A percentile compares a stretch with the other conserved stretches of the same genome.
phyloP scores from a whole-genome alignment of 2,329 filamentous ascomycete genomes.

The Sphaerulina vaccinii region DNA sequence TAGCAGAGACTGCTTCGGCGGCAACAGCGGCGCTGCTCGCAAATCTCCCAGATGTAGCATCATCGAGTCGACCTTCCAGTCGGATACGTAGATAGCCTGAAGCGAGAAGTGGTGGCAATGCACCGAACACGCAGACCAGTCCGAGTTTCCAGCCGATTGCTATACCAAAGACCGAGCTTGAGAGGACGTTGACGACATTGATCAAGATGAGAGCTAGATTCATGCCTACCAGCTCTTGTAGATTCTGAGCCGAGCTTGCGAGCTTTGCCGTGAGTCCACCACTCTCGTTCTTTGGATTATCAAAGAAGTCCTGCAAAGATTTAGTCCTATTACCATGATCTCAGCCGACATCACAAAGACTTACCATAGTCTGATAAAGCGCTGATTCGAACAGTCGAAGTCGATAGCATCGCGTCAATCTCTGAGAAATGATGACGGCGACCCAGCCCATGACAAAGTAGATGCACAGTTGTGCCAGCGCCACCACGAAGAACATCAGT shows the following conservation, averaged over 20 bases:
- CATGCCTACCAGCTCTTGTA: conserved; percentile 57
- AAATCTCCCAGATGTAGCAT: conserved; percentile 25
- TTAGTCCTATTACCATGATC: neutral
- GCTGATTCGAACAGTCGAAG: conserved; percentile 34
- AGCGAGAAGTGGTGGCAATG: conserved; percentile 44
- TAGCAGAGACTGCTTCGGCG: conserved; percentile 31
- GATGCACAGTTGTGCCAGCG: conserved; percentile 45
- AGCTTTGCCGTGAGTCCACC: conserved; percentile 45
- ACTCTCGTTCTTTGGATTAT: conserved; percentile 52
- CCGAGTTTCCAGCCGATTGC: conserved; percentile 51
- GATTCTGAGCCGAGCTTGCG: conserved; percentile 45
- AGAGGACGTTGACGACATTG: conserved; percentile 44
- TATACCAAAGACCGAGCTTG: conserved; percentile 47
- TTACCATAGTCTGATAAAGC: conserved; percentile 13
- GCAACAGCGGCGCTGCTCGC: conserved; percentile 32
- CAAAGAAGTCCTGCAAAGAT: conserved; percentile 76
- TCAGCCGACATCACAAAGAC: neutral
- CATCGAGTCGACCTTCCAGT: conserved; percentile 35
- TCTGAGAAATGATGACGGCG: neutral
- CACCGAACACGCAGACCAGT: conserved; percentile 45
- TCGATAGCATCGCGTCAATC: conserved; percentile 34
- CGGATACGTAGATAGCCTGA: conserved; percentile 46
- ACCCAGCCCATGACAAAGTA: conserved; percentile 47
- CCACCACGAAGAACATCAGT: conserved; percentile 57
- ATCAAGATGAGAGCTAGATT: conserved; percentile 43